These are phyloP conservation scores for Teratosphaeria zuluensis DNA, from an alignment of 2,329 filamentous ascomycete species.

Conservation along the genomic window DNA sequence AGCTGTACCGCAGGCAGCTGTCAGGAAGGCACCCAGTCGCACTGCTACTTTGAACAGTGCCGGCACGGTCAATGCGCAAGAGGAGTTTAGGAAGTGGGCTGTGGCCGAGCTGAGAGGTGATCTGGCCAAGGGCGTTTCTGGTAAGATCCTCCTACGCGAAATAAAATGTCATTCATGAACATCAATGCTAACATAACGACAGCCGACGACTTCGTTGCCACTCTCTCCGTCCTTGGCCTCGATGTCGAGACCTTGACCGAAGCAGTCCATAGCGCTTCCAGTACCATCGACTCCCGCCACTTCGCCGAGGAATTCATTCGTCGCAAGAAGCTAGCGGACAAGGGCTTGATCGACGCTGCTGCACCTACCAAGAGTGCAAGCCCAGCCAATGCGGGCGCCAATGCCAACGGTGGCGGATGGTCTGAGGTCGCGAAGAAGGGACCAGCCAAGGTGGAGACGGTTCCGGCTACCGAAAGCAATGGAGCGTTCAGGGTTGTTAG, in stretches of 20 bases:
- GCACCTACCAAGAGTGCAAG: conserved; percentile 41
- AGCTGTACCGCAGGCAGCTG: conserved; percentile 7
- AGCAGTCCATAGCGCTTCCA: conserved; percentile 75
- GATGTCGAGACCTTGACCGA: conserved; percentile 80
- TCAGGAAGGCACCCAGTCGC: conserved; percentile 37
- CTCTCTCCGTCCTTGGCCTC: conserved; percentile 63
- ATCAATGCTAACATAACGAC: conserved; percentile 2
- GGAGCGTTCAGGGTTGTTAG: conserved; percentile 83
- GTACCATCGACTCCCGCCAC: conserved; percentile 82
- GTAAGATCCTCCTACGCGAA: conserved; percentile 34
- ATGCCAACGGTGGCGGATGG: conserved; percentile 59
- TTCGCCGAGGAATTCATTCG: conserved; percentile 93
- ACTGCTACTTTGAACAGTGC: conserved; percentile 45
- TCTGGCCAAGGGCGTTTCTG: conserved; percentile 56
- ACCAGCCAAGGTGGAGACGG: conserved; percentile 27
- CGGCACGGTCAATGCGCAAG: conserved; percentile 56
- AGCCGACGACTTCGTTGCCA: conserved; percentile 75
- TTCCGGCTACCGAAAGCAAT: conserved; percentile 33
- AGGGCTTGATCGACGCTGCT: conserved; percentile 68
- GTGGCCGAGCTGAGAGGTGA: conserved; percentile 69
- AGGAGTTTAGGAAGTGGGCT: conserved; percentile 93
- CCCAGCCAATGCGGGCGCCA: conserved; percentile 35
- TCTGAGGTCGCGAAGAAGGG: conserved; percentile 97
- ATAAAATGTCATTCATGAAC: background rate
- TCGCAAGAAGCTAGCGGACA: conserved; percentile 85